A percentile compares a stretch with the other conserved stretches of the same genome.
Evolutionary conservation across 495 filamentous ascomycete species (phyloP).

Genomic region (Hypoxylon cercidicola): DNA sequence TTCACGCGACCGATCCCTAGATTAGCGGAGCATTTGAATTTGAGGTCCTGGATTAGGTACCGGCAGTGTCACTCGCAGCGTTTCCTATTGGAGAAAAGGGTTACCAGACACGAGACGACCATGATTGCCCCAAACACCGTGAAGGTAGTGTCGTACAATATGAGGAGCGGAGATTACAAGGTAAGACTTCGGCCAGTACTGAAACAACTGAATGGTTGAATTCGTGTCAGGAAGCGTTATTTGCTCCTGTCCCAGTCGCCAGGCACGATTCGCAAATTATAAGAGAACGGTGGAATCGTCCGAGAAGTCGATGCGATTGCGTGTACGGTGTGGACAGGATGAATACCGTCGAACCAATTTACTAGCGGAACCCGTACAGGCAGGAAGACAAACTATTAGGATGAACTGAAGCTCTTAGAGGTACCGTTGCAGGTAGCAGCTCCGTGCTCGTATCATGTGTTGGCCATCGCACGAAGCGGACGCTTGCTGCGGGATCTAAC

Average conservation of each 20-base stretch:
- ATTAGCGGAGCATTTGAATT: constrained; percentile 36
- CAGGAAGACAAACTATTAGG: no score
- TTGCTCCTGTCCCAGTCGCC: constrained; percentile 16
- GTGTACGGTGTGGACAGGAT: not conserved
- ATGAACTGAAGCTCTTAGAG: constrained; percentile 3
- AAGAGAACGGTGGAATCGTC: constrained; percentile 5
- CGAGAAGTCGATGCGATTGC: not conserved
- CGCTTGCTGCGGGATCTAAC: constrained; percentile 26
- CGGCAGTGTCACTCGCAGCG: constrained; percentile 22
- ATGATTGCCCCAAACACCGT: constrained; percentile 35
- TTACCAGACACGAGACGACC: constrained; percentile 25
- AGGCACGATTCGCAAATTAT: not conserved
- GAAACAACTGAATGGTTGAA: constrained; percentile 34
- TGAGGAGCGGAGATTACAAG: constrained; percentile 35
- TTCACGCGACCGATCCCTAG: constrained; percentile 10
- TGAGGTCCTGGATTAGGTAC: not conserved
- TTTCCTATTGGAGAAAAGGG: constrained; percentile 18
- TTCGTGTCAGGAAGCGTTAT: constrained; percentile 38
- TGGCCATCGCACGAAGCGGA: constrained; percentile 18
- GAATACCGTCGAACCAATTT: no score
- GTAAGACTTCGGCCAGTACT: constrained; percentile 35
- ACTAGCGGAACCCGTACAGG: no score
- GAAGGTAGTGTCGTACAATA: constrained; percentile 27
- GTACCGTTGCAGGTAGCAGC: not conserved
- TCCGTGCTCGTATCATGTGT: constrained; percentile 1